Conservation (phyloP, 2,329 filamentous ascomycete species). For the Cryphonectria carpinicola region DNA sequence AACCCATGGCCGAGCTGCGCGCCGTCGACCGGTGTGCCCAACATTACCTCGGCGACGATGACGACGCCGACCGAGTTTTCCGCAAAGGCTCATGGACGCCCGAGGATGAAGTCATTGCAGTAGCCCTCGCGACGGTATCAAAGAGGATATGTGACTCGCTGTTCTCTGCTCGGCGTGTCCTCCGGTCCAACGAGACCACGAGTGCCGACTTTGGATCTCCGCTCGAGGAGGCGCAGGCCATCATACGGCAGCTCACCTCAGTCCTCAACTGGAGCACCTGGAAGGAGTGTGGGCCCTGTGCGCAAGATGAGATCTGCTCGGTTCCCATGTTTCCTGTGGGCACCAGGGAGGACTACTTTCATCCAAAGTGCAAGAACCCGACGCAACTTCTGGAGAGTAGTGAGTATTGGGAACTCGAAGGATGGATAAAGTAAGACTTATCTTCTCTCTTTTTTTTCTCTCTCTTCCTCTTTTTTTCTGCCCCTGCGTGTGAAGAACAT, state of each 20-base stretch:
- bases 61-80: constrained; percentile 30
- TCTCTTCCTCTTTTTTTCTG: no score
- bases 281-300: constrained; percentile 41
- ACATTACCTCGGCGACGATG: constrained; percentile 47
- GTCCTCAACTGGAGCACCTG: constrained; percentile 41
- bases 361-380: constrained; percentile 36
- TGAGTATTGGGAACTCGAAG: not conserved
- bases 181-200: constrained; percentile 24
- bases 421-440: no score
- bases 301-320: constrained; percentile 41
- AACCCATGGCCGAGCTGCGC: constrained; percentile 32
- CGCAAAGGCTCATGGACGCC: constrained; percentile 38
- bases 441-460: no score
- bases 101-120: constrained; percentile 49
- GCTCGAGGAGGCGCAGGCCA: constrained; percentile 18
- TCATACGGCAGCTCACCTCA: constrained; percentile 34
- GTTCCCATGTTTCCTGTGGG: constrained; percentile 46
- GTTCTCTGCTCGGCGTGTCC: constrained; percentile 35
- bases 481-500: not conserved
- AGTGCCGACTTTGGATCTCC: not conserved
- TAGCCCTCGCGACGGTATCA: constrained; percentile 46
- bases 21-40: constrained; percentile 51
- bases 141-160: constrained; percentile 43
- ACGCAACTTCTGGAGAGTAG: not conserved
- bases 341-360: constrained; percentile 35